phyloP scores from a whole-genome alignment of 805 yeast species.

The Monosporozyma yasuniensis region DNA sequence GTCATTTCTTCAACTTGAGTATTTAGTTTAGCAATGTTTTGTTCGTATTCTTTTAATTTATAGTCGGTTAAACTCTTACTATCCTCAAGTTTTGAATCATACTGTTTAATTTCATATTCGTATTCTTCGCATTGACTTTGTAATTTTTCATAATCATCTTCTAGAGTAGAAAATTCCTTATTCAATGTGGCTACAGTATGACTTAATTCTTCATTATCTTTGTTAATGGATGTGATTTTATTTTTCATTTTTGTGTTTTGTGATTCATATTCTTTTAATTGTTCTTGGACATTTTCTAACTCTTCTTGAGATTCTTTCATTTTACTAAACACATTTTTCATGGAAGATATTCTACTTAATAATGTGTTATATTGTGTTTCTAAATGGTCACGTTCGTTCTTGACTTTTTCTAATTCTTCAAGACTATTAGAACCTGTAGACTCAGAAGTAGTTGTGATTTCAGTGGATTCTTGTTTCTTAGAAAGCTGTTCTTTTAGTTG shows the following conservation, averaged over 20 bases:
- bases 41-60: constrained; percentile 21
- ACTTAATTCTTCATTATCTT: constrained; percentile 29
- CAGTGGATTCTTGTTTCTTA: neutral
- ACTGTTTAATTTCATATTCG: constrained; percentile 33
- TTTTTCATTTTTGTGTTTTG: constrained; percentile 32
- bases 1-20: constrained; percentile 33
- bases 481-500: neutral
- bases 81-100: constrained; percentile 33
- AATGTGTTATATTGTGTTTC: constrained; percentile 54
- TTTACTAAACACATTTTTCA: constrained; percentile 64
- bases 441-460: neutral
- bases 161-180: constrained; percentile 38
- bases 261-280: constrained; percentile 39
- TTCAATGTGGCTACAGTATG: constrained; percentile 31
- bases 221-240: constrained; percentile 27
- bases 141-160: constrained; percentile 41
- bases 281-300: constrained; percentile 46
- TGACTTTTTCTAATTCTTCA: constrained; percentile 29
- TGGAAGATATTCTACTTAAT: constrained; percentile 54
- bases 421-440: neutral
- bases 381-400: constrained; percentile 47
- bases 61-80: constrained; percentile 32
- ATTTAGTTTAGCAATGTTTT: constrained; percentile 15
- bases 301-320: constrained; percentile 65
- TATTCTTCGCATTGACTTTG: constrained; percentile 47